Evolutionary conservation across 1,284 basidiomycete species (phyloP).

Genomic region (Ceratobasidium sp.): DNA sequence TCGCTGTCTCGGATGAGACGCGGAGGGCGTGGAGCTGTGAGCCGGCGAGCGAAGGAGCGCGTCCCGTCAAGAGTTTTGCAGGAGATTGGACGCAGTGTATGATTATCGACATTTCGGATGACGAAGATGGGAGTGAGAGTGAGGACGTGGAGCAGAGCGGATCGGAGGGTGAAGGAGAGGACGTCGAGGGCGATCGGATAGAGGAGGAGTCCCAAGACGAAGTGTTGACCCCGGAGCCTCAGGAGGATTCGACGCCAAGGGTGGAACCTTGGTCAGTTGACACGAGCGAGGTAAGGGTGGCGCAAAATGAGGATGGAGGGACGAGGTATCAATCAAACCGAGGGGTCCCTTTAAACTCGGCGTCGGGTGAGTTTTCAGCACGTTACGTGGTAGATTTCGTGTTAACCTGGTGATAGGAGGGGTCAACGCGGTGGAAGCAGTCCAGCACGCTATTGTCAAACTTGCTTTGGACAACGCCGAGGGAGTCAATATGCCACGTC

Average conservation of each 20-base stretch:
- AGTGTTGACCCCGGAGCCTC: neutral
- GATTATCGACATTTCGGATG: slow-evolving; percentile 30
- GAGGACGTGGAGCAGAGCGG: slow-evolving; percentile 6
- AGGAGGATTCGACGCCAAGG: neutral
- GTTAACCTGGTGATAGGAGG: neutral
- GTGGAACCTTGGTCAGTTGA: neutral
- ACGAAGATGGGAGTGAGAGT: slow-evolving; percentile 17
- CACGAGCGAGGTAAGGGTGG: neutral
- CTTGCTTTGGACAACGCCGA: slow-evolving; percentile 30
- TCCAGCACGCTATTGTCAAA: slow-evolving; percentile 25
- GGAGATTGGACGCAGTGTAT: slow-evolving; percentile 33
- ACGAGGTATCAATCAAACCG: neutral
- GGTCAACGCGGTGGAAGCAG: slow-evolving; percentile 21
- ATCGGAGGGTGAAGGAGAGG: slow-evolving; percentile 16
- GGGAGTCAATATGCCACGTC: neutral
- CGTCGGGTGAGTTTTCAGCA: slow-evolving; percentile 6
- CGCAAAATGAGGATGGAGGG: neutral
- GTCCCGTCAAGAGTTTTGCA: slow-evolving; percentile 22
- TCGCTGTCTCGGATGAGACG: slow-evolving; percentile 6
- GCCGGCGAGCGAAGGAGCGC: neutral
- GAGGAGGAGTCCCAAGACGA: neutral
- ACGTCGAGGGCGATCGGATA: neutral
- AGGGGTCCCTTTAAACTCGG: neutral
- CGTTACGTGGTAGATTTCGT: neutral
- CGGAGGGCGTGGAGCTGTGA: slow-evolving; percentile 30